Evolutionary conservation across 169 alveolate species (phyloP).

Genomic region (Toxoplasma gondii): DNA sequence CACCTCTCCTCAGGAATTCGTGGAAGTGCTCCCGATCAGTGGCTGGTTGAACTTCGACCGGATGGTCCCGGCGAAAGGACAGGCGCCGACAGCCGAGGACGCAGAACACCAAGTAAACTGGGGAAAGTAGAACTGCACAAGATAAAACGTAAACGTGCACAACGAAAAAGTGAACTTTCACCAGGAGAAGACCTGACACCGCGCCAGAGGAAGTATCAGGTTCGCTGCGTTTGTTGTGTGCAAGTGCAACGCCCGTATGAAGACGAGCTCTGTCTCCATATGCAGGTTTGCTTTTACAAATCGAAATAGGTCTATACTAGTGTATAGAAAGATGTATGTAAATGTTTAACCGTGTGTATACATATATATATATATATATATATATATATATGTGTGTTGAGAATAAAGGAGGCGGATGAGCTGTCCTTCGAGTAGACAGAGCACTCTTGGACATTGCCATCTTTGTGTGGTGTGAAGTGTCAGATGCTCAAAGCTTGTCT

Average conservation of each 20-base stretch:
- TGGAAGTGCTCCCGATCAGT: slow-evolving; percentile 44
- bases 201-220: no score
- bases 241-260: no score
- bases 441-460: no score
- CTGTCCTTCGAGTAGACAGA: neutral
- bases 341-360: no score
- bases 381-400: neutral
- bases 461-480: no score
- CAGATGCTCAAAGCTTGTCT: neutral
- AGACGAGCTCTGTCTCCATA: neutral
- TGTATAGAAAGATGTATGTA: neutral
- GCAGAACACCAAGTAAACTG: slow-evolving; percentile 1
- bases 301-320: no score
- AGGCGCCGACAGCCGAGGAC: slow-evolving; percentile 30
- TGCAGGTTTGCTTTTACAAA: neutral
- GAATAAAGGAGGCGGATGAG: neutral
- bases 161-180: no score
- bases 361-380: neutral
- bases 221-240: neutral
- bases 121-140: neutral
- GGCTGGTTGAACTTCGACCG: slow-evolving; percentile 55
- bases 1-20: neutral
- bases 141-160: no score
- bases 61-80: neutral
- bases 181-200: no score